A percentile compares a stretch with the other conserved stretches of the same genome.
phyloP scores from a whole-genome alignment of 768 basidiomycete genomes.

The Tylopilus sp. region DNA sequence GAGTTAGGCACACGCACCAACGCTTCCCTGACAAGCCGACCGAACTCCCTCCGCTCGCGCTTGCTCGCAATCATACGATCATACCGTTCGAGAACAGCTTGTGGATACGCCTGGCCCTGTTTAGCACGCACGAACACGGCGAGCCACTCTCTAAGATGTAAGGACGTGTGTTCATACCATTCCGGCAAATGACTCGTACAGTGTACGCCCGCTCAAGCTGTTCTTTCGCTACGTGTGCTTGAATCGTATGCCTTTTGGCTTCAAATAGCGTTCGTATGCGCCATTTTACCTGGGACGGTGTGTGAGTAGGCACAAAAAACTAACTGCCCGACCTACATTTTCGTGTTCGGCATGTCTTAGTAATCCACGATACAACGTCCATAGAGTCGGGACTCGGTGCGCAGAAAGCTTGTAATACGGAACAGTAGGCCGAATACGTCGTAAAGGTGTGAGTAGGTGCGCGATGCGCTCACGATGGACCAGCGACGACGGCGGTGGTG shows the following conservation, averaged over 20 bases:
- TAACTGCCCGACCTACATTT: conserved; percentile 41
- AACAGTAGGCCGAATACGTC: conserved; percentile 54
- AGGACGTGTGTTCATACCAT: neutral
- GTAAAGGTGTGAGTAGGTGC: conserved; percentile 49
- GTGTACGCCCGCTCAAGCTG: conserved; percentile 53
- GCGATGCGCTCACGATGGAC: conserved; percentile 49
- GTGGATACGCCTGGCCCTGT: conserved; percentile 47
- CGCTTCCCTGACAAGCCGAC: conserved; percentile 45
- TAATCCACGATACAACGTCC: conserved; percentile 72
- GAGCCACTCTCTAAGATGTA: conserved; percentile 48
- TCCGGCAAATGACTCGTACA: conserved; percentile 31
- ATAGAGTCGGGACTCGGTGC: conserved; percentile 75
- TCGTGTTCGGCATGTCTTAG: conserved; percentile 51
- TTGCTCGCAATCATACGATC: conserved; percentile 52
- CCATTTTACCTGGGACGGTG: conserved; percentile 47
- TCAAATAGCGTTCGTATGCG: conserved; percentile 55
- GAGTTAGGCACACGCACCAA: conserved; percentile 38
- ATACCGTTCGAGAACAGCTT: conserved; percentile 52
- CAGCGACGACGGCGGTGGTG: conserved; percentile 32
- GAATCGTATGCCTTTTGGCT: conserved; percentile 49
- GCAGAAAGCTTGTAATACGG: conserved; percentile 68
- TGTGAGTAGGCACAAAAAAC: neutral
- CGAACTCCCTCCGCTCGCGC: conserved; percentile 47
- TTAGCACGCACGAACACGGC: conserved; percentile 53
- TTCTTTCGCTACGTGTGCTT: conserved; percentile 44